phyloP scores from a whole-genome alignment of 2,329 filamentous ascomycete species.

The Scedosporium boydii region DNA sequence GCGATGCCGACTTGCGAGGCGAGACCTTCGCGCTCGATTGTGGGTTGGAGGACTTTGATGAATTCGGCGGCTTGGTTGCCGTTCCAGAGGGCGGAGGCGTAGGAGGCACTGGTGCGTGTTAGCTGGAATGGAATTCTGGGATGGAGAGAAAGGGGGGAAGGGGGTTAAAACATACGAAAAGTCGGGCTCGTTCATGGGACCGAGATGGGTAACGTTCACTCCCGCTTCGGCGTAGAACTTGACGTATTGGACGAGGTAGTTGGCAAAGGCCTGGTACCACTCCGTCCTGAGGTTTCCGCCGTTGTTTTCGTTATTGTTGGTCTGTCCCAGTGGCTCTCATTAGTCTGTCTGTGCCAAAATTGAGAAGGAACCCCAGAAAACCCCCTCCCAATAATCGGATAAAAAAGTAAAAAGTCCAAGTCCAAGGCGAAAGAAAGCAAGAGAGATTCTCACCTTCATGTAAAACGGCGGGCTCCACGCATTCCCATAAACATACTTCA shows the following conservation, averaged over 20 bases:
- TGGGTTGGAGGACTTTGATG: constrained; percentile 34
- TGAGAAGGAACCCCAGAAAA: neutral
- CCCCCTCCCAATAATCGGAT: neutral
- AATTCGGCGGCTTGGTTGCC: constrained; percentile 40
- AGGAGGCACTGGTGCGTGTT: constrained; percentile 12
- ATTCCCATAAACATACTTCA: constrained; percentile 29
- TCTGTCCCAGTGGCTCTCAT: neutral
- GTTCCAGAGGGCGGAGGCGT: constrained; percentile 36
- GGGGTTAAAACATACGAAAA: neutral
- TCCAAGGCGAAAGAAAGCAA: neutral
- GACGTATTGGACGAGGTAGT: constrained; percentile 38
- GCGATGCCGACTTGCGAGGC: constrained; percentile 17
- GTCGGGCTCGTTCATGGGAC: constrained; percentile 33
- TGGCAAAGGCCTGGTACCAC: constrained; percentile 38
- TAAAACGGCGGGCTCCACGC: constrained; percentile 37
- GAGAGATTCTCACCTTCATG: constrained; percentile 26
- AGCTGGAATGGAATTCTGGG: neutral
- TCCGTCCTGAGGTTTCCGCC: constrained; percentile 15
- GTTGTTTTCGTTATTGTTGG: constrained; percentile 8
- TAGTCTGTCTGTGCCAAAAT: too few species aligned
- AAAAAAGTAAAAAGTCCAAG: neutral
- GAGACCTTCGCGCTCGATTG: constrained; percentile 14
- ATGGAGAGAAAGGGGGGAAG: neutral
- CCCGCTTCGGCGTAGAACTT: constrained; percentile 33
- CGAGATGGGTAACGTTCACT: constrained; percentile 33